These are phyloP conservation scores for Pichia kudriavzevii DNA, from an alignment of 1,139 yeast species.

Conservation along the genomic window DNA sequence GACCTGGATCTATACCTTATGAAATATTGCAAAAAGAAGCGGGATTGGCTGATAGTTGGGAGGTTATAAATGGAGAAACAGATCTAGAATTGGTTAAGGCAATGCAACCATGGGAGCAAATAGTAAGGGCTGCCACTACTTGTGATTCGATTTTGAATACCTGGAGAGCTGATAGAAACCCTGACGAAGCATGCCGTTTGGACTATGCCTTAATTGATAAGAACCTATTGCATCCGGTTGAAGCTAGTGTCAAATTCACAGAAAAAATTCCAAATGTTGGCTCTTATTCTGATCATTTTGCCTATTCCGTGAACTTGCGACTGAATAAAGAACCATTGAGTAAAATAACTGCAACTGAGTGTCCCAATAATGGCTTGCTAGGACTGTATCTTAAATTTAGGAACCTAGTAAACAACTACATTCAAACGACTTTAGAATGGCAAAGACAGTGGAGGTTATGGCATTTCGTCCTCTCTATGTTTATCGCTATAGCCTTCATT, in stretches of 20 bases:
- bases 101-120: slow-evolving; percentile 61
- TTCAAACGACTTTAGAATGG: slow-evolving; percentile 41
- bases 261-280: slow-evolving; percentile 56
- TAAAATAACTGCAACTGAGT: too few species aligned
- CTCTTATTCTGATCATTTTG: slow-evolving; percentile 91
- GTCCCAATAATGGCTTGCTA: too few species aligned
- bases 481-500: slow-evolving; percentile 42
- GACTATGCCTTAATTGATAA: slow-evolving; percentile 83
- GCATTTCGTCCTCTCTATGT: slow-evolving; percentile 56
- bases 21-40: slow-evolving; percentile 65
- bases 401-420: slow-evolving; percentile 47
- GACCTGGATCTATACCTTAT: slow-evolving; percentile 81
- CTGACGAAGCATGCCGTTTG: slow-evolving; percentile 76
- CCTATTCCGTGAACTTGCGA: slow-evolving; percentile 54
- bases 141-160: slow-evolving; percentile 84
- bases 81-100: slow-evolving; percentile 37
- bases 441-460: slow-evolving; percentile 59
- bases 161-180: slow-evolving; percentile 61
- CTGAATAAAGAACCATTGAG: neutral
- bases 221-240: slow-evolving; percentile 40
- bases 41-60: slow-evolving; percentile 79
- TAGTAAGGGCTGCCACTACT: slow-evolving; percentile 70
- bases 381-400: slow-evolving; percentile 57
- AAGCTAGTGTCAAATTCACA: slow-evolving; percentile 65
- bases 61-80: slow-evolving; percentile 44